phyloP scores from a whole-genome alignment of 306 rosid species.

The Glycine soja region DNA sequence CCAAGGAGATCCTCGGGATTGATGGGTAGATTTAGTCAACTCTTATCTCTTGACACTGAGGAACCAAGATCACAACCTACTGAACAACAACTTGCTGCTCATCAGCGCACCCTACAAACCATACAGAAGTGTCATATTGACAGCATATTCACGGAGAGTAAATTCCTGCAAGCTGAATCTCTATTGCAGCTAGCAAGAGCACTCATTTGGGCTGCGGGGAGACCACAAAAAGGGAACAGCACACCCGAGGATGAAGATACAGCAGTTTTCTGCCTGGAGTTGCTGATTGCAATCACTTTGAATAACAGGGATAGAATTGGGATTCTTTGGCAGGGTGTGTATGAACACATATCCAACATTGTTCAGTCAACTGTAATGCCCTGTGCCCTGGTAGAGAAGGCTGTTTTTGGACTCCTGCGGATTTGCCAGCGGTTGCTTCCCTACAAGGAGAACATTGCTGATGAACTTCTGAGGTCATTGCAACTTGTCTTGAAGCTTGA shows the following conservation, averaged over 20 bases:
- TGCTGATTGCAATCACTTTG: constrained; percentile 94
- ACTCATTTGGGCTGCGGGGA: constrained; percentile 92
- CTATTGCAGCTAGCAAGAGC: constrained; percentile 92
- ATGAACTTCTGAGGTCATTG: constrained; percentile 92
- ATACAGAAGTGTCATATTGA: constrained; percentile 94
- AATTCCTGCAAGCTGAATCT: constrained; percentile 96
- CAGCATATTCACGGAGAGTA: constrained; percentile 93
- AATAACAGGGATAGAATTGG: constrained; percentile 94
- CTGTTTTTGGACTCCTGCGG: constrained; percentile 93
- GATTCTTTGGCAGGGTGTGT: constrained; percentile 97
- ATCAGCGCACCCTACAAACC: constrained; percentile 92
- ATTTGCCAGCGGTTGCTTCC: constrained; percentile 99
- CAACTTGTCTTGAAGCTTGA: constrained; percentile 96
- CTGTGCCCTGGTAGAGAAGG: constrained; percentile 93
- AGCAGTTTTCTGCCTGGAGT: constrained; percentile 94
- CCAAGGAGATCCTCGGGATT: constrained; percentile 95
- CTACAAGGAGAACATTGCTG: constrained; percentile 93
- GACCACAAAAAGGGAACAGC: constrained; percentile 88
- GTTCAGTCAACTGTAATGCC: constrained; percentile 98
- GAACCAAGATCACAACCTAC: constrained; percentile 99
- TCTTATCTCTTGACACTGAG: constrained; percentile 94
- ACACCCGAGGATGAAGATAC: constrained; percentile 98
- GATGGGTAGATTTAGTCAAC: constrained; percentile 99
- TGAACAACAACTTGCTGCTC: constrained; percentile 99
- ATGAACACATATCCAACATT: constrained; percentile 89